These are phyloP conservation scores for Acanthamoeba polyphaga DNA, from an alignment of 208 protist genomes.

Conservation along the genomic window DNA sequence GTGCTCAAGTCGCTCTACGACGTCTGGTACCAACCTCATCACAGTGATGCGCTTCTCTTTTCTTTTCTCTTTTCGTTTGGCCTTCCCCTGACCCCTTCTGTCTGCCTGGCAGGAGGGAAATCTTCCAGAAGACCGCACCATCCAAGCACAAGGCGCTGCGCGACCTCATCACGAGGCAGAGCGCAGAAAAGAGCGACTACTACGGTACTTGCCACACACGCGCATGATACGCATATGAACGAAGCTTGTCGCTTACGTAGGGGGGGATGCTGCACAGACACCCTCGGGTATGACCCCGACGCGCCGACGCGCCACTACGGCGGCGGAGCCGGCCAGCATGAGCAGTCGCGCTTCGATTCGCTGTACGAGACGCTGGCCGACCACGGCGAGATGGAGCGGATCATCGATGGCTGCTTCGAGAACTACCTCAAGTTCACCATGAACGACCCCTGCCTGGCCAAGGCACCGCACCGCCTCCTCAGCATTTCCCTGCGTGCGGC, in stretches of 20 bases:
- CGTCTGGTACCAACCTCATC: neutral
- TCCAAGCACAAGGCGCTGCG: constrained; percentile 1
- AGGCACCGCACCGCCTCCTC: neutral
- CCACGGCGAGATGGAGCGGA: constrained; percentile 58
- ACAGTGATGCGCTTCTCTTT: neutral
- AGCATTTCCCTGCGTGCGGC: too few relatives aligned
- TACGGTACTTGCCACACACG: neutral
- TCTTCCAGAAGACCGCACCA: neutral
- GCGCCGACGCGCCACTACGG: neutral
- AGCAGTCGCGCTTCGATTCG: constrained; percentile 40
- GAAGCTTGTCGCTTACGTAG: neutral
- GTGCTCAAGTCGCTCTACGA: constrained; percentile 65
- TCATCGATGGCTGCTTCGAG: constrained; percentile 72
- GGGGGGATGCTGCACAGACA: neutral
- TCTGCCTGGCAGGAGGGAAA: neutral
- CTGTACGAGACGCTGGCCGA: constrained; percentile 29
- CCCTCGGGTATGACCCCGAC: constrained; percentile 17
- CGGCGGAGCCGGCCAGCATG: neutral
- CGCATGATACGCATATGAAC: neutral
- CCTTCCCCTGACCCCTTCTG: too few relatives aligned
- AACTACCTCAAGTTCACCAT: constrained; percentile 65
- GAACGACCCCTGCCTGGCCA: constrained; percentile 58
- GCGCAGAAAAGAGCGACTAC: constrained; percentile 3
- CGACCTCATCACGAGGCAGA: constrained; percentile 7
- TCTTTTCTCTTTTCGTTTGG: neutral